A percentile compares a stretch with the other conserved stretches of the same genome.
These are phyloP conservation scores for Filosporella fistucella DNA, from an alignment of 495 filamentous ascomycete genomes.

Conservation along the genomic window DNA sequence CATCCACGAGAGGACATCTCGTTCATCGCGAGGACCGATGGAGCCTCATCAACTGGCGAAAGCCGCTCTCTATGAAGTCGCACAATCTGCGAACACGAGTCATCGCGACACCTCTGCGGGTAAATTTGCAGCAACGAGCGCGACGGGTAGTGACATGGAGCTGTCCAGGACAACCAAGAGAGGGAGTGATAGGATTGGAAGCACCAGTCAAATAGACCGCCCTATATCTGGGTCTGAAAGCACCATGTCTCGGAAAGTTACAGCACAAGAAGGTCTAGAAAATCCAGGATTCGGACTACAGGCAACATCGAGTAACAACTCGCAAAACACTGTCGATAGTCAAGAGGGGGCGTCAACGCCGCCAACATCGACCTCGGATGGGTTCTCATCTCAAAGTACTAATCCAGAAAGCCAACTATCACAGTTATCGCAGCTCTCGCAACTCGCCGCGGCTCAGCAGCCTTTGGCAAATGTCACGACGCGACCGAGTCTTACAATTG, in stretches of 20 bases:
- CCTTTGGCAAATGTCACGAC: conserved; percentile 31
- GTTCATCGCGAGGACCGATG: conserved; percentile 5
- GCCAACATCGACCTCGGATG: conserved; percentile 22
- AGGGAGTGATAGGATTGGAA: no score
- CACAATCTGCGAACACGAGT: conserved; percentile 15
- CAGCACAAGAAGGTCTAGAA: conserved; percentile 1
- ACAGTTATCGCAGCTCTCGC: conserved; percentile 47
- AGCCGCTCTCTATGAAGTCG: conserved; percentile 18
- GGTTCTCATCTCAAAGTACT: conserved; percentile 25
- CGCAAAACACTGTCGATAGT: conserved; percentile 19
- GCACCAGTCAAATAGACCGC: no score
- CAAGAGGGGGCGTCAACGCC: conserved; percentile 19
- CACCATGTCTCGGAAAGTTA: background rate
- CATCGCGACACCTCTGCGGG: conserved; percentile 7
- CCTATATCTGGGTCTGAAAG: background rate
- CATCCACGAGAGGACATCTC: background rate
- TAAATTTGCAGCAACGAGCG: conserved; percentile 9
- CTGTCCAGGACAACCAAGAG: background rate
- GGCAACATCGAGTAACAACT: conserved; percentile 16
- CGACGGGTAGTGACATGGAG: conserved; percentile 18
- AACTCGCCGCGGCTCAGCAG: conserved; percentile 46
- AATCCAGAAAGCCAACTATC: conserved; percentile 26
- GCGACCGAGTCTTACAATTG: conserved; percentile 11
- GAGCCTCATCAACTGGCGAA: conserved; percentile 16
- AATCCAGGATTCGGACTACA: background rate